phyloP scores from a whole-genome alignment of 1,284 basidiomycete genomes.

The Waitea zeae region DNA sequence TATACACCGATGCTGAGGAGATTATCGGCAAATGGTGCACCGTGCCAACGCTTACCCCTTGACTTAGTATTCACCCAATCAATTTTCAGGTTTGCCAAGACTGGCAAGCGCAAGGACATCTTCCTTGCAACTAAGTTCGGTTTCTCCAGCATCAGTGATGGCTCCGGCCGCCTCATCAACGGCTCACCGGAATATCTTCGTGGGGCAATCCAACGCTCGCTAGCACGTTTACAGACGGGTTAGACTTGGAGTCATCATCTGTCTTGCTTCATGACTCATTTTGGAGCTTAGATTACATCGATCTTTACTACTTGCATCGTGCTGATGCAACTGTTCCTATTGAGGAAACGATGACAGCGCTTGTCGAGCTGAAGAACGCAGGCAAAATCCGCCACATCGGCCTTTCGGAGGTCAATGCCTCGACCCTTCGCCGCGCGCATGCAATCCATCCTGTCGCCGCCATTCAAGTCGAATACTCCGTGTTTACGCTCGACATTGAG shows the following conservation, averaged over 20 bases:
- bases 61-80: neutral
- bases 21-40: constrained; percentile 6
- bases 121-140: constrained; percentile 21
- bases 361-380: constrained; percentile 36
- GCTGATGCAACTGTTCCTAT: constrained; percentile 15
- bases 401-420: constrained; percentile 39
- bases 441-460: constrained; percentile 11
- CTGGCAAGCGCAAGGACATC: constrained; percentile 14
- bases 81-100: constrained; percentile 12
- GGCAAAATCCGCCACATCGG: constrained; percentile 49
- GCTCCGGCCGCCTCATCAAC: constrained; percentile 1
- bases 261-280: too few species aligned
- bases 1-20: constrained; percentile 5
- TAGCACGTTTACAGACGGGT: too few species aligned
- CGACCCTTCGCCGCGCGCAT: constrained; percentile 44
- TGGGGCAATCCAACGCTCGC: constrained; percentile 15
- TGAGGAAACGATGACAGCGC: constrained; percentile 29
- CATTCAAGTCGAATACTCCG: constrained; percentile 33
- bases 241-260: too few species aligned
- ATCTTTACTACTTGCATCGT: constrained; percentile 26
- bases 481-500: constrained; percentile 38
- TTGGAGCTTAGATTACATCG: too few species aligned
- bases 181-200: constrained; percentile 11
- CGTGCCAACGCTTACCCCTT: constrained; percentile 8
- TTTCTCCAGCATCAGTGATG: constrained; percentile 3